phyloP scores from a whole-genome alignment of 2,329 filamentous ascomycete species.

The Aspergillus neoniger region DNA sequence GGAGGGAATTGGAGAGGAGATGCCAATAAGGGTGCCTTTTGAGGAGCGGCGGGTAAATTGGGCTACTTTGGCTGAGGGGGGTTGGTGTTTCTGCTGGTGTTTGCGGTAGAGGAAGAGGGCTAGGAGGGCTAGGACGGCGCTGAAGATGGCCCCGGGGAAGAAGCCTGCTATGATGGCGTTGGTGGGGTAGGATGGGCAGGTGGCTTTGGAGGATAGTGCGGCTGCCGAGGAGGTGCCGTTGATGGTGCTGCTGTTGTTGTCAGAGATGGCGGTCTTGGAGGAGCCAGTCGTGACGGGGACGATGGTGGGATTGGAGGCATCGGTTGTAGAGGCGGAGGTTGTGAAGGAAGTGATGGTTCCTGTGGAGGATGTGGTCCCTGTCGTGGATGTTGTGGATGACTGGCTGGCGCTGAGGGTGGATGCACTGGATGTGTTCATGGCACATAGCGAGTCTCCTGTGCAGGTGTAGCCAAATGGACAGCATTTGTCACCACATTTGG shows the following conservation, averaged over 20 bases:
- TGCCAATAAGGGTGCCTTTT: constrained; percentile 36
- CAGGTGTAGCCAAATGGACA: constrained; percentile 53
- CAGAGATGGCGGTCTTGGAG: constrained; percentile 1
- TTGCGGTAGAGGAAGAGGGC: constrained; percentile 45
- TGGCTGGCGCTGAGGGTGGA: constrained; percentile 23
- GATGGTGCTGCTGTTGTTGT: constrained; percentile 10
- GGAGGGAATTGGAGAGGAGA: constrained; percentile 48
- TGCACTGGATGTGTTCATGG: constrained; percentile 28
- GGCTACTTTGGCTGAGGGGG: constrained; percentile 23
- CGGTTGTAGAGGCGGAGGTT: constrained; percentile 23
- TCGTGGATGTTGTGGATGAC: constrained; percentile 12
- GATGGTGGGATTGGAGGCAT: constrained; percentile 19
- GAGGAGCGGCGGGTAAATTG: constrained; percentile 36
- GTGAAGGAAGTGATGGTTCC: constrained; percentile 25
- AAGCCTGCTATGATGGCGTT: constrained; percentile 48
- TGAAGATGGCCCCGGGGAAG: constrained; percentile 49
- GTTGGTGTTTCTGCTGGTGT: constrained; percentile 21
- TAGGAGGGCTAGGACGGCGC: constrained; percentile 56
- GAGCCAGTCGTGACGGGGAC: not conserved
- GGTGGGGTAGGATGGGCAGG: constrained; percentile 44
- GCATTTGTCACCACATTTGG: constrained; percentile 45
- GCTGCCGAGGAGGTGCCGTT: constrained; percentile 11
- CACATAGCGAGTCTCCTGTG: constrained; percentile 32
- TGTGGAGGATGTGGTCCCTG: constrained; percentile 16
- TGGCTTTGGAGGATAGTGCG: constrained; percentile 10